Evolutionary conservation across 2,329 filamentous ascomycete genomes (phyloP).

Genomic region (Cucurbitaria berberidis): DNA sequence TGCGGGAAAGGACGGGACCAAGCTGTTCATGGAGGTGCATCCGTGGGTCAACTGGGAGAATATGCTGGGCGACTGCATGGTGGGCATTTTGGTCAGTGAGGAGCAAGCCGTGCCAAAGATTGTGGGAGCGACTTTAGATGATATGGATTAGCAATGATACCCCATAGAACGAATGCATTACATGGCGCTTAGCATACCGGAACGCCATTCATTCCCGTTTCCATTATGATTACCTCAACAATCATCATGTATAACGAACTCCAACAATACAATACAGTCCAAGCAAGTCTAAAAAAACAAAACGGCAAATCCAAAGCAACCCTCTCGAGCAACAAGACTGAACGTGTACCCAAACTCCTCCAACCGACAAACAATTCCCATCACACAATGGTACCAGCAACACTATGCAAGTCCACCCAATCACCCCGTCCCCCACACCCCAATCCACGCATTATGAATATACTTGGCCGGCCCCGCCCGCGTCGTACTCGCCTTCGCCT

Average conservation of each 20-base stretch:
- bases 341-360: not conserved
- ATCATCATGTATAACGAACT: not conserved
- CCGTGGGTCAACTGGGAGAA: slow-evolving; percentile 74
- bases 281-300: not conserved
- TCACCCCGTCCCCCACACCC: no score
- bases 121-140: slow-evolving; percentile 54
- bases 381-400: no score
- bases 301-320: not conserved
- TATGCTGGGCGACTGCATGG: slow-evolving; percentile 66
- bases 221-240: not conserved
- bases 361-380: no score
- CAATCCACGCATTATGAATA: no score
- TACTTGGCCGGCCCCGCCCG: no score
- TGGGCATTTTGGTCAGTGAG: slow-evolving; percentile 66
- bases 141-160: slow-evolving; percentile 62
- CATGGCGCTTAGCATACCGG: slow-evolving; percentile 1
- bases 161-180: slow-evolving; percentile 19
- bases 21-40: slow-evolving; percentile 68
- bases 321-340: no score
- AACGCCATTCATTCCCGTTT: no score
- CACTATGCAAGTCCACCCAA: no score
- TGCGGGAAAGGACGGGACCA: slow-evolving; percentile 71
- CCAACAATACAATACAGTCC: not conserved
- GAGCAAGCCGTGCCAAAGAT: slow-evolving; percentile 45
- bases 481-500: no score